Evolutionary conservation across 108 stramenopile species (phyloP).

Genomic region (Cyclostephanos tholiformis): DNA sequence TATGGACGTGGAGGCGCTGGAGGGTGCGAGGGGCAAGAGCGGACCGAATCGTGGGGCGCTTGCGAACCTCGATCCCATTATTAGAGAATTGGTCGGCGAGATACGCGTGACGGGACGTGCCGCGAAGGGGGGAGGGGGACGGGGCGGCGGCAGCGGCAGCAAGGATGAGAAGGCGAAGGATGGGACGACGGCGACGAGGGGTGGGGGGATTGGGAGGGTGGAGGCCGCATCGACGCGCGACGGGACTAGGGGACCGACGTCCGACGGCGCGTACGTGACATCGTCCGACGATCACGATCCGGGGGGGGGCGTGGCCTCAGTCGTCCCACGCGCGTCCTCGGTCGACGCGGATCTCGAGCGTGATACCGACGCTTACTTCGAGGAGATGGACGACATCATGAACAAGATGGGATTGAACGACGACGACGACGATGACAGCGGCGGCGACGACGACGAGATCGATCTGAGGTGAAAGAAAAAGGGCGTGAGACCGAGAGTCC

Average conservation of each 20-base stretch:
- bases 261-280: too few species aligned
- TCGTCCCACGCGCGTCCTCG: not conserved
- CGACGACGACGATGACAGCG: conserved; percentile 14
- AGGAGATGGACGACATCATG: conserved; percentile 60
- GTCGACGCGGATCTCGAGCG: conserved; percentile 30
- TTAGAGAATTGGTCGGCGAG: conserved; percentile 58
- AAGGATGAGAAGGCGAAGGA: conserved; percentile 28
- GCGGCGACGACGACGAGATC: conserved; percentile 1
- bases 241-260: too few species aligned
- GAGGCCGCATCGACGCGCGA: too few species aligned
- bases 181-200: conserved; percentile 36
- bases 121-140: conserved; percentile 33
- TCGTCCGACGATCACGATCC: not conserved
- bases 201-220: too few species aligned
- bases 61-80: conserved; percentile 63
- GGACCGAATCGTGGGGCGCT: conserved; percentile 69
- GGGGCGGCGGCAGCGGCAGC: conserved; percentile 27
- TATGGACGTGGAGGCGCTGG: conserved; percentile 75
- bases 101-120: conserved; percentile 79
- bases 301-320: not conserved
- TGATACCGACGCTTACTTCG: conserved; percentile 39
- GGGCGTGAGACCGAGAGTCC: too few species aligned
- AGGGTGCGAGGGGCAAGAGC: conserved; percentile 55
- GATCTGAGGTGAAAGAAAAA: not conserved
- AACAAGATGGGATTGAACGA: conserved; percentile 45